Percentiles rank a stretch among this genome's conserved stretches.
Evolutionary conservation across 2,329 filamentous ascomycete genomes (phyloP).

Genomic region (Stenocarpella maydis): DNA sequence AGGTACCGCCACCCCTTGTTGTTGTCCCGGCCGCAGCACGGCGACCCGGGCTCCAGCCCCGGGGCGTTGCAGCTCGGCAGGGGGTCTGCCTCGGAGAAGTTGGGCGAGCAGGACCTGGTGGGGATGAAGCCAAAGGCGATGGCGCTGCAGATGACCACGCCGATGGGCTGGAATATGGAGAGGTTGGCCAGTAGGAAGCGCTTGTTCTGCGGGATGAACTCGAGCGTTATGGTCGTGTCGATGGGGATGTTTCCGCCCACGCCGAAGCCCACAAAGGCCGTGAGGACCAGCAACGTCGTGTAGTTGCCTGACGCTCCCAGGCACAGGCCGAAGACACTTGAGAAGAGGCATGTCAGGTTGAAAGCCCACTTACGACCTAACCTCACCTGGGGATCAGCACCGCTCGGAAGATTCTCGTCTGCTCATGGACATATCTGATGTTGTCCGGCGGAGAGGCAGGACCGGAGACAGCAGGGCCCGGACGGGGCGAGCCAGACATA

Average conservation of each 20-base stretch:
- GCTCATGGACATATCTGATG: neutral
- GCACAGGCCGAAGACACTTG: conserved; percentile 61
- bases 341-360: conserved; percentile 64
- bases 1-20: conserved; percentile 70
- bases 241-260: conserved; percentile 64
- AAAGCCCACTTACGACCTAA: conserved; percentile 60
- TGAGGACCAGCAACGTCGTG: conserved; percentile 59
- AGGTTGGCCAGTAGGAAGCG: conserved; percentile 61
- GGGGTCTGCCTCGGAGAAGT: conserved; percentile 54
- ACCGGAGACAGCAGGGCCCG: neutral
- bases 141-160: conserved; percentile 58
- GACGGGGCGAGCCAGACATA: conserved; percentile 31
- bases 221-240: conserved; percentile 63
- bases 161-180: conserved; percentile 64
- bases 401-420: neutral
- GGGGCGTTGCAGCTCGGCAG: conserved; percentile 52
- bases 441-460: neutral
- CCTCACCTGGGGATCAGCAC: conserved; percentile 39
- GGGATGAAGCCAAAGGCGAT: conserved; percentile 64
- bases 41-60: conserved; percentile 38
- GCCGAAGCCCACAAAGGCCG: conserved; percentile 62
- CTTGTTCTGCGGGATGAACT: conserved; percentile 61
- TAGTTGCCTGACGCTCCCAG: conserved; percentile 60
- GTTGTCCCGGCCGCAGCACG: conserved; percentile 45
- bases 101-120: conserved; percentile 57